Evolutionary conservation across 2,329 filamentous ascomycete species (phyloP), one percentile per base, ranked within the genome.

Genomic region (Paecilomyces dactylethromorphus): DNA sequence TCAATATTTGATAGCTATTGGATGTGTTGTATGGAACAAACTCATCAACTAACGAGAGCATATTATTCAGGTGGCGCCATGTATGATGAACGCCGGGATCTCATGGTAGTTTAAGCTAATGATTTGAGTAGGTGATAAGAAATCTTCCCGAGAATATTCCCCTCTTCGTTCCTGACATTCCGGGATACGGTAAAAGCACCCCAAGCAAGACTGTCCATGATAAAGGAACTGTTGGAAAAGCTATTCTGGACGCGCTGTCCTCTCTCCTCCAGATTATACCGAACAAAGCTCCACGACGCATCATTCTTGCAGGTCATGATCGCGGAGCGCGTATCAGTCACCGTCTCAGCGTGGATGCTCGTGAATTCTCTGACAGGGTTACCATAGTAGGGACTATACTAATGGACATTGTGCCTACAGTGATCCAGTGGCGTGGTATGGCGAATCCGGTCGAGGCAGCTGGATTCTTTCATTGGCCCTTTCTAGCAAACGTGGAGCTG

Each of bases 231-330:
- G 50, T 62, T 18, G 63, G 63, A 26, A 57, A 26, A 13, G 62
- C 63, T 29, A 62, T 65, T 53, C 58, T 65, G 15, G 24, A 7
- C 32, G 55, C 58, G 10, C 57, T 65, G 13, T 32, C 31, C 39
- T 24, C 22, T 26, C 22, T 29, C 22, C 51, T 29, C 12, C 33
- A 56, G 3, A 11, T 24, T 22, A 6, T 33, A 1, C n/a, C 21
- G 8, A 21, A 5, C 22, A 51, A n/a, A 24, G 18, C 13, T 1
- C 54, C 53, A 22, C 56, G 56, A 15, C 54, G 18, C 0, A 65
- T 83, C 15, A 75, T 82, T 59, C 73, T 82, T 57, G 74, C 73
- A 45, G 79, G 79, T 21, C 80, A 83, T 64, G 80, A 82, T 64
- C 77, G 79, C 32, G 80, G 81, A 50, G 80, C 77, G 2, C 75